Evolutionary conservation across 2,329 filamentous ascomycete genomes (phyloP).

Genomic region (Fusarium staphyleae): DNA sequence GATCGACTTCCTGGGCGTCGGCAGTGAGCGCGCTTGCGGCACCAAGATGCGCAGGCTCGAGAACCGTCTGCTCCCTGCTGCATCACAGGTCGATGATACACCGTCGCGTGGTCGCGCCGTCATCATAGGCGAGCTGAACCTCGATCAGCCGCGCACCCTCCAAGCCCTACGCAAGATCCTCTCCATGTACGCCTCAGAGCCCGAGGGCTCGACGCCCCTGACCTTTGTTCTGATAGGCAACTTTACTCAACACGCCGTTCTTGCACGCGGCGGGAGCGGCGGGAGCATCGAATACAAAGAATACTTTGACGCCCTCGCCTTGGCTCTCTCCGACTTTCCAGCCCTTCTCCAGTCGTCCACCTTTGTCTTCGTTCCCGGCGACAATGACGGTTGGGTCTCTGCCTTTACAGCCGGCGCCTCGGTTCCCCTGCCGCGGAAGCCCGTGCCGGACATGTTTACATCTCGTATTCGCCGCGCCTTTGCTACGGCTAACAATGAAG

Average conservation of each 20-base stretch:
- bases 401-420: conserved; percentile 80
- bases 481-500: conserved; percentile 76
- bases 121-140: conserved; percentile 84
- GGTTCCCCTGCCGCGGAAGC: conserved; percentile 71
- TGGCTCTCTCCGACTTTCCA: conserved; percentile 83
- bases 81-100: conserved; percentile 45
- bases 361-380: conserved; percentile 92
- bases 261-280: conserved; percentile 72
- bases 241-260: conserved; percentile 73
- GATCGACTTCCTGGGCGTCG: conserved; percentile 94
- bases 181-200: conserved; percentile 71
- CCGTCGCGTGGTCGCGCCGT: conserved; percentile 64
- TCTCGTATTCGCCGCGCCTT: conserved; percentile 84
- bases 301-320: conserved; percentile 87
- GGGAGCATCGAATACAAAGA: conserved; percentile 97
- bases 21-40: conserved; percentile 85
- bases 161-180: conserved; percentile 84
- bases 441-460: conserved; percentile 88
- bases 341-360: conserved; percentile 78
- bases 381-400: conserved; percentile 97
- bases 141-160: conserved; percentile 83
- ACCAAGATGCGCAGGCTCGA: conserved; percentile 84
- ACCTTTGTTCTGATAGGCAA: conserved; percentile 86
- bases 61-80: conserved; percentile 65
- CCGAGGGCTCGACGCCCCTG: conserved; percentile 72